These are phyloP conservation scores for Trichomonascaceae sp. DNA, from an alignment of 1,139 yeast species.

Conservation along the genomic window DNA sequence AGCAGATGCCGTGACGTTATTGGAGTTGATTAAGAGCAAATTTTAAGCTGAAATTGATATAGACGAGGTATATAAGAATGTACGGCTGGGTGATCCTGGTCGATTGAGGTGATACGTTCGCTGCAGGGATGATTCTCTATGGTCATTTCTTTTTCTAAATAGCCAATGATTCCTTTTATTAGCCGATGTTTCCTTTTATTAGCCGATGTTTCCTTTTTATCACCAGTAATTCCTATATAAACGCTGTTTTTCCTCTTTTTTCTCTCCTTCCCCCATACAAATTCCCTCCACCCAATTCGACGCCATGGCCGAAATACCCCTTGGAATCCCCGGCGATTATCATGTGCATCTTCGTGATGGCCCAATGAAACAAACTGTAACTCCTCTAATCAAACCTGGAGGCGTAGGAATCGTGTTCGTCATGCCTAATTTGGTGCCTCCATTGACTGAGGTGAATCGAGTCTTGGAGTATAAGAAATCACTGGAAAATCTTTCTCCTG, in stretches of 20 bases:
- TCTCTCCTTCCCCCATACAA: background rate
- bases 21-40: constrained; percentile 66
- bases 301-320: constrained; percentile 34
- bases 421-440: constrained; percentile 96
- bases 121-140: no score
- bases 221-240: no score
- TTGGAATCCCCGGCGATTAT: constrained; percentile 89
- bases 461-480: constrained; percentile 64
- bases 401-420: constrained; percentile 88
- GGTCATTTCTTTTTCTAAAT: no score
- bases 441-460: constrained; percentile 71
- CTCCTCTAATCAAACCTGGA: constrained; percentile 86
- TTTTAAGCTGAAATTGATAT: constrained; percentile 10
- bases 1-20: constrained; percentile 84
- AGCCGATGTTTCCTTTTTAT: no score
- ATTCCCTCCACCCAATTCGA: background rate
- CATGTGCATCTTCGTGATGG: constrained; percentile 97
- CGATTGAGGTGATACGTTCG: no score
- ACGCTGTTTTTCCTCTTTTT: no score
- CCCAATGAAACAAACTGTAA: constrained; percentile 79
- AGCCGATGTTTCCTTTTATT: no score
- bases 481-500: constrained; percentile 64
- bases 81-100: no score
- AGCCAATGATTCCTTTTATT: no score
- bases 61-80: background rate